Conservation (phyloP, 805 yeast genomes). For the Nakazawaea ernobii region DNA sequence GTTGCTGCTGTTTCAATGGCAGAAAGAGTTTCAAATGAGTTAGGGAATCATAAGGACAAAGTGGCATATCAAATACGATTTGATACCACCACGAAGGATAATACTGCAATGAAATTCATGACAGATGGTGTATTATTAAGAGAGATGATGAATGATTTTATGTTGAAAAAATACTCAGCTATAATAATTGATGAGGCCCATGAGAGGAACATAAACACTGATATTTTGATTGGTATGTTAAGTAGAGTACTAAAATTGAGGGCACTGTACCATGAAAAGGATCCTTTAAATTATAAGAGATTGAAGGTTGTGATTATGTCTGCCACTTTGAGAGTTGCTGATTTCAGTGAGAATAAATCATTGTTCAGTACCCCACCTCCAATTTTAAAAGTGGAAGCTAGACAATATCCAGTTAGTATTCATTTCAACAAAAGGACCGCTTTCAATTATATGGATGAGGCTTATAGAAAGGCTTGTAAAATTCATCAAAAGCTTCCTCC, state of each 20-base stretch:
- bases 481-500: slow-evolving; percentile 85
- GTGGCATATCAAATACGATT: slow-evolving; percentile 84
- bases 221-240: slow-evolving; percentile 89
- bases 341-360: slow-evolving; percentile 75
- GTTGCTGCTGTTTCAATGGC: slow-evolving; percentile 95
- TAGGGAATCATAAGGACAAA: slow-evolving; percentile 62
- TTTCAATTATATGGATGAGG: slow-evolving; percentile 78
- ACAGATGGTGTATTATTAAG: slow-evolving; percentile 91
- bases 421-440: slow-evolving; percentile 84
- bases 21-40: slow-evolving; percentile 66
- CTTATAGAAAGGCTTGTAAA: slow-evolving; percentile 76
- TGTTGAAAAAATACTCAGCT: slow-evolving; percentile 75
- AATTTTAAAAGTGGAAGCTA: slow-evolving; percentile 79
- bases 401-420: slow-evolving; percentile 89
- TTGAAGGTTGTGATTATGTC: slow-evolving; percentile 91
- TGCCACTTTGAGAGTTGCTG: slow-evolving; percentile 91
- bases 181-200: slow-evolving; percentile 96
- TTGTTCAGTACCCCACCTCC: slow-evolving; percentile 79
- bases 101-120: slow-evolving; percentile 81
- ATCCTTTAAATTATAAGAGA: slow-evolving; percentile 48
- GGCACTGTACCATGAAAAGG: slow-evolving; percentile 39
- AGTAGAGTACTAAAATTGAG: slow-evolving; percentile 81
- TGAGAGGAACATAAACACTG: slow-evolving; percentile 94
- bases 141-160: slow-evolving; percentile 87
- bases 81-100: slow-evolving; percentile 57